These are phyloP conservation scores for Phytophthora pistaciae DNA, from an alignment of 352 stramenopile species.

Conservation along the genomic window DNA sequence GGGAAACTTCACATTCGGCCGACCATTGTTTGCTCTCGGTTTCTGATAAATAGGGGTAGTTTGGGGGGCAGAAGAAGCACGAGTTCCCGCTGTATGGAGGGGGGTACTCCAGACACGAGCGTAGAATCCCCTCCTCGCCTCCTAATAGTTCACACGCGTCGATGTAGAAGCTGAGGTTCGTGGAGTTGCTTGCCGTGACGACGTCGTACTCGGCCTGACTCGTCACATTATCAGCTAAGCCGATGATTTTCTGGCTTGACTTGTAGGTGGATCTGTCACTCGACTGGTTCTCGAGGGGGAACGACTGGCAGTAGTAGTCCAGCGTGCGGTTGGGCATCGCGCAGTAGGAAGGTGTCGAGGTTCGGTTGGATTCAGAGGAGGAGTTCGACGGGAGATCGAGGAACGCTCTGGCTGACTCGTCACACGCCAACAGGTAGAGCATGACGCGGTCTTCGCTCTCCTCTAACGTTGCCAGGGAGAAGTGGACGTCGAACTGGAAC, in stretches of 20 bases:
- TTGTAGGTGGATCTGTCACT: constrained; percentile 43
- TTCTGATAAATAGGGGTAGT: constrained; percentile 14
- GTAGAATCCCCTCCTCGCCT: constrained; percentile 44
- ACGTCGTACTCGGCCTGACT: constrained; percentile 11
- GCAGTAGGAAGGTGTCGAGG: constrained; percentile 39
- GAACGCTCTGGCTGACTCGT: constrained; percentile 29
- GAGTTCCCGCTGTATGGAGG: not conserved
- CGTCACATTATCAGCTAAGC: constrained; percentile 14
- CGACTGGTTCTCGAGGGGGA: constrained; percentile 45
- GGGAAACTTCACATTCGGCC: constrained; percentile 31
- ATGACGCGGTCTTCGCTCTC: constrained; percentile 46
- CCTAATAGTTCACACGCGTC: constrained; percentile 66
- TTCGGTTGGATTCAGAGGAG: not conserved
- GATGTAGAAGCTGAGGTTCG: constrained; percentile 53
- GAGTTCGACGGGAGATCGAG: constrained; percentile 16
- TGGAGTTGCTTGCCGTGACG: constrained; percentile 25
- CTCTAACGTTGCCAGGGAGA: constrained; percentile 39
- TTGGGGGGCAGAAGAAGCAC: constrained; percentile 59
- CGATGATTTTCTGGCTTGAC: constrained; percentile 30
- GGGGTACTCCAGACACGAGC: constrained; percentile 48
- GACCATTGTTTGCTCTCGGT: constrained; percentile 11
- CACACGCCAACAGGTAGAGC: constrained; percentile 64
- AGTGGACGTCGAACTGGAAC: constrained; percentile 37
- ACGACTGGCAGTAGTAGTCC: constrained; percentile 57
- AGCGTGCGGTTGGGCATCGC: constrained; percentile 61